Percentiles rank a stretch among this genome's conserved stretches.
phyloP scores from a whole-genome alignment of 2,329 filamentous ascomycete genomes.

The Beauveria sp. region DNA sequence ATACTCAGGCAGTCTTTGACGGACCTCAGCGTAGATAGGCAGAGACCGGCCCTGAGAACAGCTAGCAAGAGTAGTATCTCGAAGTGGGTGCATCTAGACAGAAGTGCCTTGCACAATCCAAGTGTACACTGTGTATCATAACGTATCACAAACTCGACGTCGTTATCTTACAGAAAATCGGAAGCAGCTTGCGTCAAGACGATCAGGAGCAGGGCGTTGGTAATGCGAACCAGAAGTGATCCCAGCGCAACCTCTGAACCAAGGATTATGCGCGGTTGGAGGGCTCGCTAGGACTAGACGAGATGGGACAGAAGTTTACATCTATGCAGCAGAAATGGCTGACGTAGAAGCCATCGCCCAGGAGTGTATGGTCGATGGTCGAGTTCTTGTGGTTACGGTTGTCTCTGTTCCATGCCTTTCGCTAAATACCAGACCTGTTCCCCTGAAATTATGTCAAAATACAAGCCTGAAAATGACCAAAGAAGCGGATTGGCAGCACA shows the following conservation, averaged over 20 bases:
- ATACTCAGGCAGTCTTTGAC: too few relatives aligned
- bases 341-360: not conserved
- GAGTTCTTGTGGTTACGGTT: not conserved
- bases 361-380: not conserved
- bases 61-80: not conserved
- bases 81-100: not conserved
- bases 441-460: not conserved
- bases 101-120: not conserved
- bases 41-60: too few relatives aligned
- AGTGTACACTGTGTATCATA: not conserved
- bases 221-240: not conserved
- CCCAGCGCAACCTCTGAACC: not conserved
- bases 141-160: not conserved
- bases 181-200: not conserved
- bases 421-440: not conserved
- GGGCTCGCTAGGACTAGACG: not conserved
- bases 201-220: not conserved
- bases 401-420: not conserved
- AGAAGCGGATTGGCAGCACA: not conserved
- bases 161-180: not conserved
- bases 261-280: not conserved
- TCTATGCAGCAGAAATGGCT: not conserved
- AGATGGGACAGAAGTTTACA: too few relatives aligned
- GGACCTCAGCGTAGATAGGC: too few relatives aligned
- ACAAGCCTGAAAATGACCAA: too few relatives aligned